Conservation (phyloP, 2,329 filamentous ascomycete species). For the Xylariaceae sp. region DNA sequence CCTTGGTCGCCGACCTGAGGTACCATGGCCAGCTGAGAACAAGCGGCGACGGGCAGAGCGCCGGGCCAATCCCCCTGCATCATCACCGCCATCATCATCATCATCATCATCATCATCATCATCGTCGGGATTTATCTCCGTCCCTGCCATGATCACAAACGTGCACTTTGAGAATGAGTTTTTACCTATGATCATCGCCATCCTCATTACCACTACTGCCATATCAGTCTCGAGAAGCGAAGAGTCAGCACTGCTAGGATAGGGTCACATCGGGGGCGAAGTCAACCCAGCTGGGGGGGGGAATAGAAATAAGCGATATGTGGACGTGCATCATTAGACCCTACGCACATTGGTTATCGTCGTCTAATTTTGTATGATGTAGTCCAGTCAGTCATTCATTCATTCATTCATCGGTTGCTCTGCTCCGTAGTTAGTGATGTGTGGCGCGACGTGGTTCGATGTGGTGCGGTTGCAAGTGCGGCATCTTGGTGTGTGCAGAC, state of each 20-base stretch:
- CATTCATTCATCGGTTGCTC: no score
- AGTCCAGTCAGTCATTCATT: not conserved
- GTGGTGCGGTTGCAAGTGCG: no score
- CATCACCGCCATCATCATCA: conserved; percentile 1
- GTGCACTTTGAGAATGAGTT: no score
- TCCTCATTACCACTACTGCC: not conserved
- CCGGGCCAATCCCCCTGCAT: not conserved
- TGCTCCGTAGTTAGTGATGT: no score
- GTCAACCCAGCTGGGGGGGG: no score
- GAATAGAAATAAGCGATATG: conserved; percentile 10
- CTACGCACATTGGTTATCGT: conserved; percentile 6
- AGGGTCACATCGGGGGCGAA: not conserved
- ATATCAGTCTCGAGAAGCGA: not conserved
- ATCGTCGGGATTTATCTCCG: not conserved
- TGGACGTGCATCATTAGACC: conserved; percentile 8
- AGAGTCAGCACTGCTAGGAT: not conserved
- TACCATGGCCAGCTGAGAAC: conserved; percentile 14
- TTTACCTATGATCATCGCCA: not conserved
- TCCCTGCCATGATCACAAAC: no score
- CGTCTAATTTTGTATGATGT: conserved; percentile 5
- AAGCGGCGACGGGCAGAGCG: conserved; percentile 4
- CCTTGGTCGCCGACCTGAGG: conserved; percentile 16
- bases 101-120: not conserved
- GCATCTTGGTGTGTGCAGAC: conserved; percentile 3
- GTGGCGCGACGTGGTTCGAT: no score